phyloP scores from a whole-genome alignment of 164 flowering plant genomes.

The Sedum album region DNA sequence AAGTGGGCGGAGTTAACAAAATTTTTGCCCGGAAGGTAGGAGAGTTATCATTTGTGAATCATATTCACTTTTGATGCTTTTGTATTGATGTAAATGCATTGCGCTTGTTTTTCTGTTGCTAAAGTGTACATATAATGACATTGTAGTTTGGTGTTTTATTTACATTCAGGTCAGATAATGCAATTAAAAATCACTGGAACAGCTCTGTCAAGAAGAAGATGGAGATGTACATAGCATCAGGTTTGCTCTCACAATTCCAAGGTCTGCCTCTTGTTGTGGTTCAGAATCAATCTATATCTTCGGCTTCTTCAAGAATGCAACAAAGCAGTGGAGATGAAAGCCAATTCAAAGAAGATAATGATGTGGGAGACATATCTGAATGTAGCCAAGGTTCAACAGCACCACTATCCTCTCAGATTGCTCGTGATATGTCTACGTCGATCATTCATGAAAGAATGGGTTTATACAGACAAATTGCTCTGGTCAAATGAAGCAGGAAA shows the following conservation, averaged over 20 bases:
- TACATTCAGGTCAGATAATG: slow-evolving; percentile 86
- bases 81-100: neutral
- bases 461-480: slow-evolving; percentile 26
- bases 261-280: slow-evolving; percentile 36
- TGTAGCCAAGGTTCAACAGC: slow-evolving; percentile 63
- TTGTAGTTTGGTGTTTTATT: neutral
- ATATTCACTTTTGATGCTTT: neutral
- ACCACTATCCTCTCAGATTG: slow-evolving; percentile 36
- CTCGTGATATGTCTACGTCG: slow-evolving; percentile 28
- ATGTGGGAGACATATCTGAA: slow-evolving; percentile 57
- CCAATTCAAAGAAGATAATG: slow-evolving; percentile 28
- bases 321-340: slow-evolving; percentile 46
- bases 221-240: slow-evolving; percentile 75
- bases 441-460: slow-evolving; percentile 23
- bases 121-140: neutral
- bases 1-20: slow-evolving; percentile 97
- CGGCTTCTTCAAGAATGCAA: slow-evolving; percentile 39
- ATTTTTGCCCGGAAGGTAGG: slow-evolving; percentile 88
- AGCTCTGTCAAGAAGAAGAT: slow-evolving; percentile 93
- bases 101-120: neutral
- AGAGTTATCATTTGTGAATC: neutral
- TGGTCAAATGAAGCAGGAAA: slow-evolving; percentile 24
- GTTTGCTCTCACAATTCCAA: slow-evolving; percentile 56
- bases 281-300: slow-evolving; percentile 30
- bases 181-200: slow-evolving; percentile 99